These are phyloP conservation scores for Globisporangium orthogonon DNA, from an alignment of 352 stramenopile genomes.

Conservation along the genomic window DNA sequence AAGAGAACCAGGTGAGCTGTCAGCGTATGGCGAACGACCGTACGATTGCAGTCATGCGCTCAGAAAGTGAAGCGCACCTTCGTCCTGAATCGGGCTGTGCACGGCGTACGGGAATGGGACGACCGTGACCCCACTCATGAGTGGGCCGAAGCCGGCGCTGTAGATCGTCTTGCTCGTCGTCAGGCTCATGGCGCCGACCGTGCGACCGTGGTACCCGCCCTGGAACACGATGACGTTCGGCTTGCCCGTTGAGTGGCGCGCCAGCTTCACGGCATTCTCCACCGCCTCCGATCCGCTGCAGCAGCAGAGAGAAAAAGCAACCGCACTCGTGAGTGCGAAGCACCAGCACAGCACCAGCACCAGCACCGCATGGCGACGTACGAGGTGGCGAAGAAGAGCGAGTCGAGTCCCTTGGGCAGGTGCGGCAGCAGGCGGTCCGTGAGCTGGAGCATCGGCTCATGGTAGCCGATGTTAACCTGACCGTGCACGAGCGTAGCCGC, in stretches of 20 bases:
- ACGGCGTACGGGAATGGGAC: constrained; percentile 87
- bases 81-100: constrained; percentile 79
- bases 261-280: constrained; percentile 92
- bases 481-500: constrained; percentile 83
- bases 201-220: constrained; percentile 91
- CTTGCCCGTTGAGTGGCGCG: constrained; percentile 87
- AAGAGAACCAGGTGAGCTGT: not conserved
- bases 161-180: constrained; percentile 90
- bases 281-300: constrained; percentile 87
- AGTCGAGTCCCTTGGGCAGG: constrained; percentile 77
- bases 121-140: constrained; percentile 69
- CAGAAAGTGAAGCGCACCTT: constrained; percentile 13
- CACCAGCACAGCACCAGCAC: no score
- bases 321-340: constrained; percentile 4
- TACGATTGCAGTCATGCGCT: not conserved
- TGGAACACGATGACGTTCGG: constrained; percentile 87
- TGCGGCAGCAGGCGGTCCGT: constrained; percentile 72
- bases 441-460: constrained; percentile 90
- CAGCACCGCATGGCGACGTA: constrained; percentile 6
- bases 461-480: constrained; percentile 91
- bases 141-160: constrained; percentile 78
- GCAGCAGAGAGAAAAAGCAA: not conserved
- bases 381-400: constrained; percentile 88
- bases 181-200: constrained; percentile 88
- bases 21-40: not conserved